These are phyloP conservation scores for Globisporangium iwayamae DNA, from an alignment of 352 stramenopile genomes.

Conservation along the genomic window DNA sequence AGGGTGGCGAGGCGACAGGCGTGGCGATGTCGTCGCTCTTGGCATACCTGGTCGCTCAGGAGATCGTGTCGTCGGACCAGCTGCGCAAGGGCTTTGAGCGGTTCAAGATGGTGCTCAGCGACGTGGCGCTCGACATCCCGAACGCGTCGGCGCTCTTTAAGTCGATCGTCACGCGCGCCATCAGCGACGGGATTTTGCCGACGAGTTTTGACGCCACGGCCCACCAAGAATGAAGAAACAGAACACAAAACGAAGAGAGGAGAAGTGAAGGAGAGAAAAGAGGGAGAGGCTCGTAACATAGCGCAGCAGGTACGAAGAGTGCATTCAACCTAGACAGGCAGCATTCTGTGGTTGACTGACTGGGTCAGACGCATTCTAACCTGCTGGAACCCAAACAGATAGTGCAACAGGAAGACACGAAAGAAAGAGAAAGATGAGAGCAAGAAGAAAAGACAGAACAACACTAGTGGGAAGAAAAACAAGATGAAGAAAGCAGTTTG, in stretches of 20 bases:
- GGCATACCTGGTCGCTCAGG: slow-evolving; percentile 64
- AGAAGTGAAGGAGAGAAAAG: background rate
- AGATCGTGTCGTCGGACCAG: slow-evolving; percentile 56
- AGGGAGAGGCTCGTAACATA: slow-evolving; percentile 6
- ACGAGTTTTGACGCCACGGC: slow-evolving; percentile 47
- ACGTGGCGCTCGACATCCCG: slow-evolving; percentile 68
- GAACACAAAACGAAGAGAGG: background rate
- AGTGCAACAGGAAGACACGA: background rate
- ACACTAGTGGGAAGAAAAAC: background rate
- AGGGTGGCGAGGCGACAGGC: slow-evolving; percentile 39
- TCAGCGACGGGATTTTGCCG: slow-evolving; percentile 41
- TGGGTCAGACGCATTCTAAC: background rate
- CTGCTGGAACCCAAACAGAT: background rate
- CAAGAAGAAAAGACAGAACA: background rate
- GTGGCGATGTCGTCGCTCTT: slow-evolving; percentile 72
- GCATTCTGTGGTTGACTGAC: background rate
- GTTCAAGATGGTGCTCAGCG: slow-evolving; percentile 64
- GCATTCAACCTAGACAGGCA: background rate
- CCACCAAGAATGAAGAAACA: slow-evolving; percentile 11
- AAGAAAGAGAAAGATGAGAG: background rate
- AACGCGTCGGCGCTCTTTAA: slow-evolving; percentile 49
- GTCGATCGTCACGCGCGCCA: slow-evolving; percentile 33
- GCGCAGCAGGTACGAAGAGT: background rate
- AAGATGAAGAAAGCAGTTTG: background rate
- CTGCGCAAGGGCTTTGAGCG: slow-evolving; percentile 81